A percentile compares a stretch with the other conserved stretches of the same genome.
Conservation (phyloP, 805 yeast species). For the Lipomyces orientalis region DNA sequence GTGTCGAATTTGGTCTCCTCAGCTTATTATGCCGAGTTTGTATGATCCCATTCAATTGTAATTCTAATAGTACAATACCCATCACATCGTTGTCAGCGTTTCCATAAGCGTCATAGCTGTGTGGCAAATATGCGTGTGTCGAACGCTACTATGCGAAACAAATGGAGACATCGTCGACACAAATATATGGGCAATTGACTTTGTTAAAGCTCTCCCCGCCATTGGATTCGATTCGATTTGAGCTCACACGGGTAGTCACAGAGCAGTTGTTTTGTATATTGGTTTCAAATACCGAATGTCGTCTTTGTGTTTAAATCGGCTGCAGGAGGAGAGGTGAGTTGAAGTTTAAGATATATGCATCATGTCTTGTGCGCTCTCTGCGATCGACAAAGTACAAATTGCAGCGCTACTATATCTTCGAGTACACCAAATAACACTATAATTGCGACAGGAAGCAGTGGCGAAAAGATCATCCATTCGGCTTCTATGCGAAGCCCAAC, state of each 20-base stretch:
- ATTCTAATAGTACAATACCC: background rate
- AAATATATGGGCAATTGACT: too few species aligned
- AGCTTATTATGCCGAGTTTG: background rate
- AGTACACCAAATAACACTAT: background rate
- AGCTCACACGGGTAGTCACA: background rate
- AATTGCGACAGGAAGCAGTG: slow-evolving; percentile 75
- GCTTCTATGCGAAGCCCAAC: slow-evolving; percentile 89
- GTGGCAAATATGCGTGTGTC: background rate
- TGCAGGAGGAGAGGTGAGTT: slow-evolving; percentile 81
- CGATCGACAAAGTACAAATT: background rate
- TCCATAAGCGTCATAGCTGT: background rate
- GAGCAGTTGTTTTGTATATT: background rate
- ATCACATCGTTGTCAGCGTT: background rate
- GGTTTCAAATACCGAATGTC: slow-evolving; percentile 45
- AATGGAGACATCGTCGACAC: background rate
- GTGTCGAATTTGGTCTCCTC: background rate
- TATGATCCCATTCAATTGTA: background rate
- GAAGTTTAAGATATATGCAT: background rate
- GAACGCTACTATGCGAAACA: background rate
- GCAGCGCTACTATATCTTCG: background rate
- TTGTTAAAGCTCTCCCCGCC: too few species aligned
- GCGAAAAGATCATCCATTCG: slow-evolving; percentile 99
- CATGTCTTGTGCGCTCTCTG: background rate
- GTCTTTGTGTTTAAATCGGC: slow-evolving; percentile 74
- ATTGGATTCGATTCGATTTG: too few species aligned